Evolutionary conservation across 176 grass and related monocot genomes (phyloP).

Genomic region (Pharus latifolius): DNA sequence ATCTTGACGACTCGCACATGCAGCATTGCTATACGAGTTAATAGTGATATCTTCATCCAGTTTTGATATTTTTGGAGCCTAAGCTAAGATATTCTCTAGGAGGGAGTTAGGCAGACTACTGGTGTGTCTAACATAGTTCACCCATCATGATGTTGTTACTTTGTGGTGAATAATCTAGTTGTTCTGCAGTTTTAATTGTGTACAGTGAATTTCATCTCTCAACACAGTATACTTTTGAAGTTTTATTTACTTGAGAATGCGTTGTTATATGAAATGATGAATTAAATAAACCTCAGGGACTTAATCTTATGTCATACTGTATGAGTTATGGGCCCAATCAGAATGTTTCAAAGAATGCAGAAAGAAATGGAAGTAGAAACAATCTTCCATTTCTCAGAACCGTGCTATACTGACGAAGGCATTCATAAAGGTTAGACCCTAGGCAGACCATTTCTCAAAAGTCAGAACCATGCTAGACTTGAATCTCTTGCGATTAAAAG

Average conservation of each 20-base stretch:
- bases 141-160: neutral
- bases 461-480: no score
- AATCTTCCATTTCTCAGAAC: neutral
- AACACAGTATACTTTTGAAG: neutral
- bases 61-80: neutral
- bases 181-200: neutral
- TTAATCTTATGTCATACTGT: neutral
- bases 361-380: neutral
- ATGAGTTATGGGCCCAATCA: neutral
- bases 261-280: conserved; percentile 2
- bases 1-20: conserved; percentile 56
- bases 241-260: neutral
- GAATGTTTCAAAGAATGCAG: neutral
- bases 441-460: neutral
- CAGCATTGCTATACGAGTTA: conserved; percentile 45
- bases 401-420: neutral
- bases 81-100: neutral
- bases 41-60: conserved; percentile 18
- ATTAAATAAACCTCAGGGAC: neutral
- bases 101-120: conserved; percentile 8
- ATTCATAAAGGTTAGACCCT: neutral
- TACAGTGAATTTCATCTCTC: neutral
- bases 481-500: neutral
- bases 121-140: conserved; percentile 11
- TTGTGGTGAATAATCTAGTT: neutral